Conservation (phyloP, 352 stramenopile genomes). For the Phytophthora agathidicida region DNA sequence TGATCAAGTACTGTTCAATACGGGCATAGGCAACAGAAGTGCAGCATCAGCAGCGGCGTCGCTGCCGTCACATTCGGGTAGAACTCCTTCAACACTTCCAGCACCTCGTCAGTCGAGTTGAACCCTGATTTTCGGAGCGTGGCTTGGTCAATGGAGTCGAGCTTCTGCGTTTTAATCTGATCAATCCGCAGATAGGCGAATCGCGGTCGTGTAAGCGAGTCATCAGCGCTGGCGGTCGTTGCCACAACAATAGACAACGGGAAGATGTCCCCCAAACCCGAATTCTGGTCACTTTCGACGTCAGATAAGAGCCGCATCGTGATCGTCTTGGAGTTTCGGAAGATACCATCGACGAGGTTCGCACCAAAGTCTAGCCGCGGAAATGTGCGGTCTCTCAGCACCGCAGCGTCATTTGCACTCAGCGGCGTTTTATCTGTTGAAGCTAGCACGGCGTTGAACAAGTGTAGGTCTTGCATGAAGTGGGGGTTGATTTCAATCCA, state of each 20-base stretch:
- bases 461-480: conserved; percentile 55
- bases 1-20: too few species aligned
- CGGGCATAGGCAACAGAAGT: conserved; percentile 48
- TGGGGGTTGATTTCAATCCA: conserved; percentile 76
- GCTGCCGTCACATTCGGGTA: conserved; percentile 53
- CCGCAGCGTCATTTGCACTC: background rate
- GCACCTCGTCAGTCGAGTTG: conserved; percentile 38
- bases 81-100: conserved; percentile 57
- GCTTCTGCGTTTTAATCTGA: conserved; percentile 27
- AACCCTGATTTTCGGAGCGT: conserved; percentile 60
- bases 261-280: conserved; percentile 52
- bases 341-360: conserved; percentile 52
- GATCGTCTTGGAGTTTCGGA: conserved; percentile 51
- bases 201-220: conserved; percentile 3
- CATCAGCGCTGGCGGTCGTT: conserved; percentile 26
- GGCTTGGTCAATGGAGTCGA: conserved; percentile 33
- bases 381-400: conserved; percentile 24
- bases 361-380: conserved; percentile 63
- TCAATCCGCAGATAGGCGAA: conserved; percentile 66
- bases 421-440: background rate
- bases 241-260: conserved; percentile 42
- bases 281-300: conserved; percentile 51
- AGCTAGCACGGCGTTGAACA: conserved; percentile 39
- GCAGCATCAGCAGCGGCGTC: conserved; percentile 54
- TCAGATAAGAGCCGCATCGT: conserved; percentile 76